phyloP scores from a whole-genome alignment of 73 alveolate species.

The Paramecium sonneborni region DNA sequence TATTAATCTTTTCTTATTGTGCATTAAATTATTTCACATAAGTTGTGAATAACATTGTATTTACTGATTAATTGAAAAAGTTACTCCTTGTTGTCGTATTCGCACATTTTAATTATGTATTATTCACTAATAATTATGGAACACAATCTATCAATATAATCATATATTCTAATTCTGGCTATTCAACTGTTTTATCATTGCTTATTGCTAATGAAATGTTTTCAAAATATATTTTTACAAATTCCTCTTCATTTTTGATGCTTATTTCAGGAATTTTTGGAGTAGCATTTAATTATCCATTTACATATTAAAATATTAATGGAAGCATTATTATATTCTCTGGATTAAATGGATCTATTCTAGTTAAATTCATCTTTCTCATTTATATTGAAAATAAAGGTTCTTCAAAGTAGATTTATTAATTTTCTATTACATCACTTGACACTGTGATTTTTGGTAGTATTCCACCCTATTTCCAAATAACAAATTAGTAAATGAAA shows the following conservation, averaged over 20 bases:
- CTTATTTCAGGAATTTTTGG: neutral
- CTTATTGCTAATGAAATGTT: neutral
- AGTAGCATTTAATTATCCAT: neutral
- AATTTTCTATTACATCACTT: neutral
- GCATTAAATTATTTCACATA: neutral
- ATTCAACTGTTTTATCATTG: neutral
- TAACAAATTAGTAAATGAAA: neutral
- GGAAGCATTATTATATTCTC: neutral
- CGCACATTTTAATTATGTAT: neutral
- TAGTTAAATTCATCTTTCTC: neutral
- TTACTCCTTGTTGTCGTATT: neutral
- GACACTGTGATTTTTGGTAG: conserved; percentile 24
- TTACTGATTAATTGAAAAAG: neutral
- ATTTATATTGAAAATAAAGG: neutral
- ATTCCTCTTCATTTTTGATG: neutral
- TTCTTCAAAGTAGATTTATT: neutral
- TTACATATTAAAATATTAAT: neutral
- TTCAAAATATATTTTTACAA: neutral
- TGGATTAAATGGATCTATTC: neutral
- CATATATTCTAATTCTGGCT: neutral
- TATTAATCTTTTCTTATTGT: neutral
- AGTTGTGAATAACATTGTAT: neutral
- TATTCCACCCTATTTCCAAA: neutral
- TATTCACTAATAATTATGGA: neutral
- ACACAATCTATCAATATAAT: neutral